Base-by-base conservation (phyloP, 2,329 filamentous ascomycete genomes). In the Phaeoacremonium minimum region DNA sequence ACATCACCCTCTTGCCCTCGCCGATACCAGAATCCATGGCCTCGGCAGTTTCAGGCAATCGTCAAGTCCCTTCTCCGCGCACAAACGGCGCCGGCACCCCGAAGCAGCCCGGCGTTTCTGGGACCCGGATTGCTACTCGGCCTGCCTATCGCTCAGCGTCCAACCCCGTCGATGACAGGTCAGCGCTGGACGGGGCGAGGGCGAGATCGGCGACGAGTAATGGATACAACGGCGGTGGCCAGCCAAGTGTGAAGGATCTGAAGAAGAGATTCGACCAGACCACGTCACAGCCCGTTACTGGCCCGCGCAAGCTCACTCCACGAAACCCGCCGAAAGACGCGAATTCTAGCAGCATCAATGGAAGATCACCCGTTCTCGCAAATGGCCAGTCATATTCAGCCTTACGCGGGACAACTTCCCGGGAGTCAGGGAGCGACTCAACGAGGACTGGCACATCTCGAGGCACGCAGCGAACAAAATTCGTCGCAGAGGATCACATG, bases 221-320 rank as follows among this genome's bases (percentile, higher is more conserved):
- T 45, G 50, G 48, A 18, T 53, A 51, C 35, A 28, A 39, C 15
- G 40, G 39, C 8, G 36, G 49, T 9, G 46, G 53, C 30, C 73
- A 83, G 46, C 71, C 80, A n/a, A 90, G 83, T 42, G 85, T 93
- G 48, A 87, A 83, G 61, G 86, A 93, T 53, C 69, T 93, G 44
- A 81, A 86, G 51, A 87, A 83, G 59, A 81, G 77, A 37, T 93
- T 91, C 62, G 85, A 91, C 58, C 78, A 82, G 52, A 79, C 58
- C 32, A 44, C 53, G 16, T 38, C 51, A 6, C 45, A 46, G 16
- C 39, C 47, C 32, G 44, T 57, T 42, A 49, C 58, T 30, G 53
- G 61, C 37, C 47, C 57, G 37, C 63, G 61, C 43, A 61, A 59
- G 46, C 40, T 53, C 28, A 50, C 55, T 34, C 47, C 57, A 40